Base-by-base conservation (phyloP, 1,284 basidiomycete species). In the Rhizopogon hawkerae region DNA sequence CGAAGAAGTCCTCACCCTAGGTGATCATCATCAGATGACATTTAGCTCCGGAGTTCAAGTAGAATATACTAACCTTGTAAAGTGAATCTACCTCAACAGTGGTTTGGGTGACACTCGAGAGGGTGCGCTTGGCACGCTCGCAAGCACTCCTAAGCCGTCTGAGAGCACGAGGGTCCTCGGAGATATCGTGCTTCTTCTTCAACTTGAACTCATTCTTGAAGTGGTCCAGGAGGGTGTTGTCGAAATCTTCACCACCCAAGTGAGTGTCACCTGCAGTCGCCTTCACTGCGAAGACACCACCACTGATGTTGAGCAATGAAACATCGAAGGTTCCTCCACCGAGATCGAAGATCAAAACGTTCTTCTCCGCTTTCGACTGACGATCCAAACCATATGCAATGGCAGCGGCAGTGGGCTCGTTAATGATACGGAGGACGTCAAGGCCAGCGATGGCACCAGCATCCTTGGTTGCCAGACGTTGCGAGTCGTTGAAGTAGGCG, bases 281-380 rank as follows among this genome's bases (percentile, higher is more conserved):
- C 77, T 95, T 89, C 61, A 98, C 94, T 60, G 92, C 93, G 65
- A 98, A 98, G 61, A 97, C 90, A 73, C 93, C 94, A 66, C 92
- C 92, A 63, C 83, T 91, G 72, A 97, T 97, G 69, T 93, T 94
- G 54, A 98, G 80, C 53, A 98, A 84, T 54, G 94, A 97, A 48
- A 97, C 94, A 84, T 97, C 94, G 76, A 98, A 98, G 56, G 92
- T 94, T 76, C 91, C 96, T 80, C 95, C 95, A 69, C 95, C 95
- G 56, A 99, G 81, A 79, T 99, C 95, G 81, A 97, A 99, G 71
- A 99, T 98, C 69, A 99, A 85, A 54, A 99, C 95, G 69, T 95
- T 97, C 78, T 93, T 93, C 81, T 98, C 93, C 56, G 80, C 75
- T 73, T 89, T 89, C 61, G 85, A 81, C 70, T 93, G 84, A 63